Conservation (phyloP, 2,329 filamentous ascomycete species). For the Cladosporium sp. region DNA sequence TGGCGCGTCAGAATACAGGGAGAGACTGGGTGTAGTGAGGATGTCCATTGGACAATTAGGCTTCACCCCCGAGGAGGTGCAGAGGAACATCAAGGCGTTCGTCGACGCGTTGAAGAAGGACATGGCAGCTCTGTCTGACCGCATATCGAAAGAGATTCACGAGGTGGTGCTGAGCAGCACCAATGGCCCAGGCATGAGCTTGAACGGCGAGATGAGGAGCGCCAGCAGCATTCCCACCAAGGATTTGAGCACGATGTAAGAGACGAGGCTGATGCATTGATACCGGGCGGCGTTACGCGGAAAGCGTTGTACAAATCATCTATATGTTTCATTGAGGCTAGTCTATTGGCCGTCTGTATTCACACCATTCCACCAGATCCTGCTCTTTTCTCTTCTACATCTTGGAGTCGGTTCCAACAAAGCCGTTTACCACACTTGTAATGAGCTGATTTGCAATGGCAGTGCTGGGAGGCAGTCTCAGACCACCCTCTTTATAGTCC, state of each 20-base stretch:
- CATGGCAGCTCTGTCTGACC: constrained; percentile 60
- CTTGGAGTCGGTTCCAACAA: constrained; percentile 51
- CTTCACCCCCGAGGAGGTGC: constrained; percentile 82
- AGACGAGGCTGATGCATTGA: not conserved
- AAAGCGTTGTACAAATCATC: constrained; percentile 12
- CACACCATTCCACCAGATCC: not conserved
- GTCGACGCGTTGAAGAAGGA: constrained; percentile 75
- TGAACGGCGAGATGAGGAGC: constrained; percentile 74
- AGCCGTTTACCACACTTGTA: constrained; percentile 72
- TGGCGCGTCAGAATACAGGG: constrained; percentile 81
- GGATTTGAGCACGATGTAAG: constrained; percentile 26
- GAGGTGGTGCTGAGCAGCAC: constrained; percentile 81
- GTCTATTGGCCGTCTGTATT: constrained; percentile 11
- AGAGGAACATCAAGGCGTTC: constrained; percentile 76
- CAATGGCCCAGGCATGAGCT: constrained; percentile 76
- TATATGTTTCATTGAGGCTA: constrained; percentile 9
- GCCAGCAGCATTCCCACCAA: constrained; percentile 49
- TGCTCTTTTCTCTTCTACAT: constrained; percentile 30
- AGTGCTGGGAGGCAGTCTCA: constrained; percentile 78
- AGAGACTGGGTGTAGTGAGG: constrained; percentile 76
- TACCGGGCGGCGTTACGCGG: constrained; percentile 12
- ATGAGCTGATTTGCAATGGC: constrained; percentile 93
- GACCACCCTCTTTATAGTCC: constrained; percentile 68
- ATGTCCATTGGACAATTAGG: constrained; percentile 88
- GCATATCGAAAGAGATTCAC: constrained; percentile 67